Percentiles rank a stretch among this genome's conserved stretches.
phyloP scores from a whole-genome alignment of 345 rosid genomes.

The Gossypium turneri region DNA sequence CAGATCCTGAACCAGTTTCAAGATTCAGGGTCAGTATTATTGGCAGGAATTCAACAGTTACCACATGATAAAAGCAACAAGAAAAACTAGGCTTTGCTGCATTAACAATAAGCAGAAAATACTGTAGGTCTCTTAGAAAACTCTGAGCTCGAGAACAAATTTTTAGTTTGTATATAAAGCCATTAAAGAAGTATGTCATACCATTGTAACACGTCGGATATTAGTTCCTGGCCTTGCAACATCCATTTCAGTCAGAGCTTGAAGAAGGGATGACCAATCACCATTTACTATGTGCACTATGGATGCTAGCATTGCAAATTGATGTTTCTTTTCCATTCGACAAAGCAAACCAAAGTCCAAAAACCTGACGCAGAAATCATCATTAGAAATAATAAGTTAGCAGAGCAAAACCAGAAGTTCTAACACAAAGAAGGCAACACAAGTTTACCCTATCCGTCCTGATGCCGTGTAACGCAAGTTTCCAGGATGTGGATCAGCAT shows the following conservation, averaged over 20 bases:
- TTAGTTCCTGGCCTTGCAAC: slow-evolving; percentile 77
- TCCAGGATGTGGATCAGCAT: slow-evolving; percentile 99
- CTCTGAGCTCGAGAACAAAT: not conserved
- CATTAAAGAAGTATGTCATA: slow-evolving; percentile 24
- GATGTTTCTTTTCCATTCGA: slow-evolving; percentile 90
- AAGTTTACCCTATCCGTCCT: slow-evolving; percentile 76
- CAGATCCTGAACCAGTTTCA: slow-evolving; percentile 60
- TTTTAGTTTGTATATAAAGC: not conserved
- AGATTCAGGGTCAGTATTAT: slow-evolving; percentile 17
- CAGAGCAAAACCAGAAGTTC: slow-evolving; percentile 15
- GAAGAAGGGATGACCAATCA: slow-evolving; percentile 80
- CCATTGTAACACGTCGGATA: slow-evolving; percentile 66
- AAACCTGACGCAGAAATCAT: slow-evolving; percentile 50
- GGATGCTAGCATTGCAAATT: slow-evolving; percentile 88
- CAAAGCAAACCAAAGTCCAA: slow-evolving; percentile 94
- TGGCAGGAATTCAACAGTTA: slow-evolving; percentile 9
- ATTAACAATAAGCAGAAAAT: not conserved
- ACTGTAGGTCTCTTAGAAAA: slow-evolving; percentile 5
- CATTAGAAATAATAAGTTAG: slow-evolving; percentile 15
- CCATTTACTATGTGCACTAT: slow-evolving; percentile 92
- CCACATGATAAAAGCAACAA: slow-evolving; percentile 1
- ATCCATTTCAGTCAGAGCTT: slow-evolving; percentile 84
- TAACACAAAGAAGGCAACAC: slow-evolving; percentile 11
- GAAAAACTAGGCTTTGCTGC: not conserved
- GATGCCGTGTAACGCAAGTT: slow-evolving; percentile 79